Percentiles rank a stretch among this genome's conserved stretches.
Evolutionary conservation across 345 rosid genomes (phyloP).

Genomic region (Eucalyptus curtisii): DNA sequence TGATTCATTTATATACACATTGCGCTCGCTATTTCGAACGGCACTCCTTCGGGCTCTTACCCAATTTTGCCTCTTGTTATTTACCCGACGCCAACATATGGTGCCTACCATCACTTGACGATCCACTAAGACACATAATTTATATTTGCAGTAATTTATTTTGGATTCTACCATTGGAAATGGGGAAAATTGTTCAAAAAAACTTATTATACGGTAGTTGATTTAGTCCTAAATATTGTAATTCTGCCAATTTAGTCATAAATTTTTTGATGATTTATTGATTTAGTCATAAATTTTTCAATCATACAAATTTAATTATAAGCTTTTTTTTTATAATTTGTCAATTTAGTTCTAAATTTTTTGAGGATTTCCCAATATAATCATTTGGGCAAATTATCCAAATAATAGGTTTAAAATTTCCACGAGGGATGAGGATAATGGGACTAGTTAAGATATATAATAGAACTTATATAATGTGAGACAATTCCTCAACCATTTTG

Average conservation of each 20-base stretch:
- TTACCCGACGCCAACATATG: accelerated
- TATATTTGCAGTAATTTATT: too few relatives aligned
- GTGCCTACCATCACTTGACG: background rate
- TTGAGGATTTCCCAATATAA: too few relatives aligned
- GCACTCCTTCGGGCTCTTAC: too few relatives aligned
- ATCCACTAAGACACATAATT: background rate
- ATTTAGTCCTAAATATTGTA: too few relatives aligned
- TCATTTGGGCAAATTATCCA: too few relatives aligned
- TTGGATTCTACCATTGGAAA: background rate
- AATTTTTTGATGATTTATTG: accelerated
- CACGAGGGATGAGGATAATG: background rate
- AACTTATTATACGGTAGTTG: accelerated
- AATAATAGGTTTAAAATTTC: too few relatives aligned
- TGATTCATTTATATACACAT: too few relatives aligned
- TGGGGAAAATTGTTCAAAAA: background rate
- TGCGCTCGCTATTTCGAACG: too few relatives aligned
- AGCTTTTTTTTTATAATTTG: accelerated
- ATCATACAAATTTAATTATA: accelerated
- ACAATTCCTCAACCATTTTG: background rate
- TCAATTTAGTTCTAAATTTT: too few relatives aligned
- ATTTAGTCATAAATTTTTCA: too few relatives aligned
- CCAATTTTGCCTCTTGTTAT: too few relatives aligned
- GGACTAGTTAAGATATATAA: background rate
- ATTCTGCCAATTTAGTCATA: accelerated
- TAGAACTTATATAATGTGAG: background rate